Evolutionary conservation across 2,329 filamentous ascomycete species (phyloP).

Genomic region (Colletotrichum eremochloae): DNA sequence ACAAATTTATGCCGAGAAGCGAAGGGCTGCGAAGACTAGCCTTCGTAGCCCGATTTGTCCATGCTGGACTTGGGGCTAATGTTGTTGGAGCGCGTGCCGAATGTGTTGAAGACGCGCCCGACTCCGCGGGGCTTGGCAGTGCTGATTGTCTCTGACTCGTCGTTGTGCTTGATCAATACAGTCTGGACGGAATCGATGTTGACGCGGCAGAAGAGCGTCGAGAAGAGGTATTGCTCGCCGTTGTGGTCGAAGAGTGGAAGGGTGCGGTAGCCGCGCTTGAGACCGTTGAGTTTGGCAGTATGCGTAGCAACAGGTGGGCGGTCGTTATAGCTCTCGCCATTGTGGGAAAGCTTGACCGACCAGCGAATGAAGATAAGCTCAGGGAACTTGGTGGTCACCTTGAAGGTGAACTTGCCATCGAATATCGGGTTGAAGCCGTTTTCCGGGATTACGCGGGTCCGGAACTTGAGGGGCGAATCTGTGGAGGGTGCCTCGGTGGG

Average conservation of each 20-base stretch:
- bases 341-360: constrained; percentile 88
- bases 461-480: constrained; percentile 78
- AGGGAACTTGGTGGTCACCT: constrained; percentile 92
- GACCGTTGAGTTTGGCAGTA: constrained; percentile 89
- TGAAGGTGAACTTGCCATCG: constrained; percentile 82
- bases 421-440: constrained; percentile 97
- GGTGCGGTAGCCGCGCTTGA: constrained; percentile 93
- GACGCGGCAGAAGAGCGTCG: constrained; percentile 92
- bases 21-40: constrained; percentile 43
- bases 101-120: constrained; percentile 64
- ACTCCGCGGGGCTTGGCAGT: constrained; percentile 69
- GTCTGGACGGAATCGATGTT: constrained; percentile 72
- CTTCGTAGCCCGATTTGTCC: constrained; percentile 63
- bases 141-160: constrained; percentile 46
- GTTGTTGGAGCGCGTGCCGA: constrained; percentile 62
- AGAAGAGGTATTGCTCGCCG: constrained; percentile 94
- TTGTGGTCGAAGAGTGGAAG: constrained; percentile 89
- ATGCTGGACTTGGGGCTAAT: constrained; percentile 65
- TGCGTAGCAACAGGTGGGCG: constrained; percentile 83
- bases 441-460: constrained; percentile 83
- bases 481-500: constrained; percentile 62
- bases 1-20: constrained; percentile 39
- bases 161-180: constrained; percentile 65
- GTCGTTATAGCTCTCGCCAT: constrained; percentile 78
- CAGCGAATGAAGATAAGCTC: constrained; percentile 94